Evolutionary conservation across 331 rosid genomes (phyloP), one percentile per base, ranked within the genome.

Genomic region (Quercus phellos): DNA sequence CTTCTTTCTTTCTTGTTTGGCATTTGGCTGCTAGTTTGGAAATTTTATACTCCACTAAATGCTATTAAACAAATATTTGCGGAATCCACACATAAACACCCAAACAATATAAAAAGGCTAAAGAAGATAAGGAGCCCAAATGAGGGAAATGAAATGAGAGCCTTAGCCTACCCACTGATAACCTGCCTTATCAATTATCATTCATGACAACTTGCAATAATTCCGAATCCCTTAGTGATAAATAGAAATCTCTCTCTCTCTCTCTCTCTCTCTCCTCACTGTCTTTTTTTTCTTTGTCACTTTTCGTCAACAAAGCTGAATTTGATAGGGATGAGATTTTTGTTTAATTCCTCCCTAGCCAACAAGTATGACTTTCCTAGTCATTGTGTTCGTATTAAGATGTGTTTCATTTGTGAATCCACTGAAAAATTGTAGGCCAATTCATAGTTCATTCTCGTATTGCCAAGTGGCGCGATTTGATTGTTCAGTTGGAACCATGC

Each of bases 181-280:
- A 10, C 51, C 46, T 34, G 50, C 19, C 70, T 9, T n/a, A 42
- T 22, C 53, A 22, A 2, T n/a, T 34, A 34, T 34, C 74, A 54
- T 55, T 46, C 60, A 55, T 56, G 51, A 50, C 35, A 43, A 70
- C 6, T 58, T 71, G 82, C 72, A 24, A 51, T 3, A 59, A 79
- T 51, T 64, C 46, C 1, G 27, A 42, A 64, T 51, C 68, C 4
- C 63, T 14, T 74, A 4, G 26, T 27, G 18, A 24, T 2, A 7
- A 7, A 6, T 5, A 30, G 24, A 64, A 17, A 61, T 43, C 51
- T 43, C 51, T 43, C 51, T 10, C 51, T 43, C 51, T 10, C 51
- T 38, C 32, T 29, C 35, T 43, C 16, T 10, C 1, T 5, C 32
- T 29, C 35, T 17, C 21, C 19, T 29, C 35, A 27, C 6, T 63